Conservation (phyloP, 1,139 yeast genomes). For the Saccharomycopsis crataegensis region DNA sequence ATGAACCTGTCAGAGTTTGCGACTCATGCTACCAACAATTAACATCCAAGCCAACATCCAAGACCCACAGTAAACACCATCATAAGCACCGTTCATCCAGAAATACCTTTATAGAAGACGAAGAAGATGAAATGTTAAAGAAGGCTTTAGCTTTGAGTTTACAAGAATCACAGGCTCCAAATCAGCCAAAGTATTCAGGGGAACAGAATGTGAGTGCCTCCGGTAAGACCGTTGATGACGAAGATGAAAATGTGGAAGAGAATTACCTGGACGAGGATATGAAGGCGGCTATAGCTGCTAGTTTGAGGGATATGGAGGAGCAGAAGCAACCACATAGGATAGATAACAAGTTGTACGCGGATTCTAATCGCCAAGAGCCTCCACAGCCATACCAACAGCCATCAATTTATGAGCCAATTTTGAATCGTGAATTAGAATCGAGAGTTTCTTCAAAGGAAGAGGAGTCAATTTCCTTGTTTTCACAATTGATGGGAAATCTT, state of each 20-base stretch:
- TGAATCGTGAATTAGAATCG: slow-evolving; percentile 22
- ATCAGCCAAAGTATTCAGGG: background rate
- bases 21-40: slow-evolving; percentile 73
- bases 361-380: slow-evolving; percentile 14
- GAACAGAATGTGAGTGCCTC: background rate
- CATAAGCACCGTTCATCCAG: background rate
- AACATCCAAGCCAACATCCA: slow-evolving; percentile 28
- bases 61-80: slow-evolving; percentile 5
- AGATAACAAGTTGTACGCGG: background rate
- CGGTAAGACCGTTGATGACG: slow-evolving; percentile 3
- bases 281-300: slow-evolving; percentile 94
- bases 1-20: slow-evolving; percentile 87
- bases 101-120: slow-evolving; percentile 24
- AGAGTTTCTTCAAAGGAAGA: slow-evolving; percentile 52
- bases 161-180: slow-evolving; percentile 39
- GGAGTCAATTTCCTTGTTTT: slow-evolving; percentile 60
- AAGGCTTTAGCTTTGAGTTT: slow-evolving; percentile 75
- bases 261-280: slow-evolving; percentile 84
- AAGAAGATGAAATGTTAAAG: slow-evolving; percentile 72
- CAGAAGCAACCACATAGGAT: slow-evolving; percentile 24
- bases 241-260: slow-evolving; percentile 48
- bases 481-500: slow-evolving; percentile 53
- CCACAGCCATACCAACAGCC: slow-evolving; percentile 13
- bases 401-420: slow-evolving; percentile 15
- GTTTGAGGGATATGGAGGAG: slow-evolving; percentile 63